These are phyloP conservation scores for Lomentospora prolificans DNA, from an alignment of 2,329 filamentous ascomycete genomes.

Conservation along the genomic window DNA sequence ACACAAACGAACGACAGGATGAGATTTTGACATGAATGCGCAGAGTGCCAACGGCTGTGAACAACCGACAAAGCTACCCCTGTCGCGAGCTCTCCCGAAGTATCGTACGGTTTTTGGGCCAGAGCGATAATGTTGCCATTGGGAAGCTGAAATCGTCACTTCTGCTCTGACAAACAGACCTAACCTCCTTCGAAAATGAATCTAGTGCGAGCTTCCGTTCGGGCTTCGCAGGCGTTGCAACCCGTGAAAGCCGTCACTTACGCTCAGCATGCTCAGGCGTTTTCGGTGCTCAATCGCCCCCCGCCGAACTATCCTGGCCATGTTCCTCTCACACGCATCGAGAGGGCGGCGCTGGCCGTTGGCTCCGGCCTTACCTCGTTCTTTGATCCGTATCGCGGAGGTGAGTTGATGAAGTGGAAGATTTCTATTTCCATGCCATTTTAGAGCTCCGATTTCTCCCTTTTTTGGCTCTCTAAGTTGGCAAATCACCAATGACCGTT, in stretches of 20 bases:
- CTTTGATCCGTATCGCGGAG: conserved; percentile 69
- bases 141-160: background rate
- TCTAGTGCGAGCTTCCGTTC: background rate
- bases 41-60: too few relatives aligned
- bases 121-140: background rate
- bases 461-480: background rate
- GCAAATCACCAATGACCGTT: background rate
- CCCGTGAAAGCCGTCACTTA: background rate
- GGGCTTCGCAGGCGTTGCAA: background rate
- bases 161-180: background rate
- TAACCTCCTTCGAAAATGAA: background rate
- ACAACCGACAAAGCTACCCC: too few relatives aligned
- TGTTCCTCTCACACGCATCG: conserved; percentile 71
- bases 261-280: conserved; percentile 23
- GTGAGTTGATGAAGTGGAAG: conserved; percentile 28
- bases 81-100: background rate
- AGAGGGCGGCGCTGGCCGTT: conserved; percentile 62
- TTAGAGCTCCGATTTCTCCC: background rate
- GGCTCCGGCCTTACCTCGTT: conserved; percentile 55
- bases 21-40: too few relatives aligned
- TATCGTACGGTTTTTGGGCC: background rate
- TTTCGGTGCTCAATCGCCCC: conserved; percentile 80
- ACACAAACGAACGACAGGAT: background rate
- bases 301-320: conserved; percentile 84
- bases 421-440: background rate